These are phyloP conservation scores for Cystobasidium slooffiae DNA, from an alignment of 1,284 basidiomycete genomes.

Conservation along the genomic window DNA sequence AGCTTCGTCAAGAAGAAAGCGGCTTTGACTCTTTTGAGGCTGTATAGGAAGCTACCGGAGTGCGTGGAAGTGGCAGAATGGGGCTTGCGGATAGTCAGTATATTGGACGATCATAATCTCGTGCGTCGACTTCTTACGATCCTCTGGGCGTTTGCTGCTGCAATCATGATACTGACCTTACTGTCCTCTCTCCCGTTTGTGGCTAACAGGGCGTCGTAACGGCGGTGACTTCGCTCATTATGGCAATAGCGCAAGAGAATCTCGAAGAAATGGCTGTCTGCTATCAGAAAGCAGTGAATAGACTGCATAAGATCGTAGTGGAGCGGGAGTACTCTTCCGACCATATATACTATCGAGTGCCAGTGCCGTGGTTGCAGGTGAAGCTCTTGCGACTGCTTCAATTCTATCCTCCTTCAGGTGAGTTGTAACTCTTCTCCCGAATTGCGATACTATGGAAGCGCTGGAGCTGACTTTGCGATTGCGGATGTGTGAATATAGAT, in stretches of 20 bases:
- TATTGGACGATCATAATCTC: constrained; percentile 92
- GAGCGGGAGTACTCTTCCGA: constrained; percentile 84
- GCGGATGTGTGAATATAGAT: constrained; percentile 62
- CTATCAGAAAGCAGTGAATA: constrained; percentile 91
- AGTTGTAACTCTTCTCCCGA: constrained; percentile 60
- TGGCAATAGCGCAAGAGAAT: constrained; percentile 91
- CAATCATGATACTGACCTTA: not conserved
- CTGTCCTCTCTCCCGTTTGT: not conserved
- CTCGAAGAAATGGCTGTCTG: constrained; percentile 86
- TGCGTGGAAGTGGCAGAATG: constrained; percentile 92
- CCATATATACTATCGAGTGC: constrained; percentile 96
- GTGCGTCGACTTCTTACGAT: constrained; percentile 59
- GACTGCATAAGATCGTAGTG: constrained; percentile 85
- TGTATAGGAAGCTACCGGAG: constrained; percentile 95
- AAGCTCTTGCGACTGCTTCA: constrained; percentile 91
- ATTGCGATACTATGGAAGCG: not conserved
- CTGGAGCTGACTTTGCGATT: too few relatives aligned
- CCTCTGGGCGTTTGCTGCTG: not conserved
- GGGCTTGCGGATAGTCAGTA: constrained; percentile 89
- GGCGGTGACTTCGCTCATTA: constrained; percentile 90
- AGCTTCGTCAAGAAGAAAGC: constrained; percentile 99
- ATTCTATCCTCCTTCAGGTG: constrained; percentile 82
- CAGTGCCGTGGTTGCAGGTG: constrained; percentile 96
- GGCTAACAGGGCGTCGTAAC: constrained; percentile 80
- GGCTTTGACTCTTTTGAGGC: constrained; percentile 84